phyloP scores from a whole-genome alignment of 495 filamentous ascomycete species.

The Umbilicaria muhlenbergii region DNA sequence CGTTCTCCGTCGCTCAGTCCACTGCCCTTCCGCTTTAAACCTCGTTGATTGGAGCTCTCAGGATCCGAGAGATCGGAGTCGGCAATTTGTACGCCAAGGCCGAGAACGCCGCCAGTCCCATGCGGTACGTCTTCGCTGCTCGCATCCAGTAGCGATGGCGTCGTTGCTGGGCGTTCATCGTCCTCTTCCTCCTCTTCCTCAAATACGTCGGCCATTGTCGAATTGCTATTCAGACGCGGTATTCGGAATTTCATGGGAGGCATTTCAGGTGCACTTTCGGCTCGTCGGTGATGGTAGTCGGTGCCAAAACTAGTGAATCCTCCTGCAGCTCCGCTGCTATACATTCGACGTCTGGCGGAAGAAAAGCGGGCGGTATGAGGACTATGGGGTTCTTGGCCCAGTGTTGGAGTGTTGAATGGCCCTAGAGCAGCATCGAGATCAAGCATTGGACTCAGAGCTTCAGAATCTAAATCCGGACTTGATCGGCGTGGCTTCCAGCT shows the following conservation, averaged over 20 bases:
- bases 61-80: conserved; percentile 19
- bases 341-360: conserved; percentile 58
- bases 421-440: conserved; percentile 93
- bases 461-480: conserved; percentile 33
- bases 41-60: conserved; percentile 1
- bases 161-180: conserved; percentile 24
- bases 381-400: conserved; percentile 19
- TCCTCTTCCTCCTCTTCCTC: conserved; percentile 91
- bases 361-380: conserved; percentile 40
- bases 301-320: conserved; percentile 68
- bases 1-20: conserved; percentile 18
- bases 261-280: conserved; percentile 86
- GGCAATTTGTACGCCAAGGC: conserved; percentile 36
- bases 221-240: conserved; percentile 43
- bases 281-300: conserved; percentile 69
- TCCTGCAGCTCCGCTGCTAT: conserved; percentile 68
- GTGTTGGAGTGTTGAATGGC: conserved; percentile 66
- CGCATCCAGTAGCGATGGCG: conserved; percentile 17
- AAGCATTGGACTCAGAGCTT: conserved; percentile 60
- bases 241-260: conserved; percentile 54
- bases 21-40: conserved; percentile 24
- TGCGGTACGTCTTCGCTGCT: conserved; percentile 8
- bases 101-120: conserved; percentile 23
- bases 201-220: conserved; percentile 72
- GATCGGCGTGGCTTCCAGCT: conserved; percentile 28